Base-by-base conservation (phyloP, 139 green algal species). In the Chlorella sp. region DNA sequence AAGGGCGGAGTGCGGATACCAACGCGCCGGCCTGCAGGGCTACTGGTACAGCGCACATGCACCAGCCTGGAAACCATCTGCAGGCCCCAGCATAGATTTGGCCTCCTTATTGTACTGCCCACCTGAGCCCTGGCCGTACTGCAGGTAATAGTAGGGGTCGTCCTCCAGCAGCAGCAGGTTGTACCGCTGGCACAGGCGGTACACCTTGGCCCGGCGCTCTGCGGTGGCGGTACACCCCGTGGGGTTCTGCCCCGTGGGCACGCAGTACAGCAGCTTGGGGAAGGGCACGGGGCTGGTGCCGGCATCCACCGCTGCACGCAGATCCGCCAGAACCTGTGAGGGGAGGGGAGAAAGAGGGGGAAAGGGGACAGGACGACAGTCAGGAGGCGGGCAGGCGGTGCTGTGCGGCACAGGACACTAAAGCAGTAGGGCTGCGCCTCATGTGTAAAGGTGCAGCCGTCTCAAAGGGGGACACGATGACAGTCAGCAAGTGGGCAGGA, bases 91-190 rank as follows among this genome's bases (percentile, higher is more conserved):
- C n/a, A n/a, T n/a, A n/a, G n/a, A n/a, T n/a, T n/a, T n/a, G n/a
- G n/a, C n/a, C n/a, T n/a, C n/a, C n/a, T n/a, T n/a, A 36, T 40
- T 14, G 19, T 39, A 37, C 73, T 40, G 73, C 60, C 3, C 66
- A 88, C 83, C 83, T 37, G 83, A 40, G 22, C 83, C 85, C 16
- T 21, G 28, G 2, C 77, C 77, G 85, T 92, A 96, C 86, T 97
- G 94, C 15, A 98, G 93, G 90, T 94, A 97, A 89, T 90, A 96
- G 92, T 98, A 98, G 9, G 96, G 96, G 89, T 98, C 96, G 83
- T 98, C 96, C 91, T 98, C 96, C 22, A 98, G 21, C 53, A 98
- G 95, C 34, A 98, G 69, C 21, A 97, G 86, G 89, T 93, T 91
- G 78, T 94, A 90, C 39, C 81, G 66, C 32, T 89, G 81, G 88